phyloP scores from a whole-genome alignment of 352 stramenopile species.

The Globisporangium spiculum region DNA sequence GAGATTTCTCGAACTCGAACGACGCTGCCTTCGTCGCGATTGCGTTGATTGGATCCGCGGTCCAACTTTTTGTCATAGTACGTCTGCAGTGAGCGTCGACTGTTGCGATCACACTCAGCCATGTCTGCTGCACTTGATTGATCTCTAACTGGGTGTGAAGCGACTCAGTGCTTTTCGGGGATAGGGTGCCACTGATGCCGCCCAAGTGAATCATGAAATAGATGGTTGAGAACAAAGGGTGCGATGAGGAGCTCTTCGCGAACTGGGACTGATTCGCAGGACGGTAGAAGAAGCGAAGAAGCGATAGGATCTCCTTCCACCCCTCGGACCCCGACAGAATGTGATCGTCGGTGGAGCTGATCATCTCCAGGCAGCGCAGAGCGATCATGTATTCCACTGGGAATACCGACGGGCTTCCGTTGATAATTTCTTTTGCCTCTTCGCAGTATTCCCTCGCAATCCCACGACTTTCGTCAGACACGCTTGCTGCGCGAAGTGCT shows the following conservation, averaged over 20 bases:
- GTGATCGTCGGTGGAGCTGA: constrained; percentile 28
- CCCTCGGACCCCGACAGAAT: constrained; percentile 26
- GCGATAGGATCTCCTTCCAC: constrained; percentile 35
- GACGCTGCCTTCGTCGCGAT: constrained; percentile 28
- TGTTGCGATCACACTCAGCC: constrained; percentile 34
- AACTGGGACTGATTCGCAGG: constrained; percentile 57
- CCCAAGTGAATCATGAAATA: constrained; percentile 30
- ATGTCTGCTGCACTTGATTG: constrained; percentile 30
- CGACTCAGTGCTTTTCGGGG: constrained; percentile 11
- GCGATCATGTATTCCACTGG: constrained; percentile 67
- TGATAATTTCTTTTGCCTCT: constrained; percentile 30
- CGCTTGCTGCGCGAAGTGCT: constrained; percentile 33
- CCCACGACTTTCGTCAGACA: constrained; percentile 13
- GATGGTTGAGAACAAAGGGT: constrained; percentile 56
- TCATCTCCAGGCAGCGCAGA: constrained; percentile 37
- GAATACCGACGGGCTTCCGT: constrained; percentile 42
- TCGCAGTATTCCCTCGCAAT: constrained; percentile 30
- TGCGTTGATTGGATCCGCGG: constrained; percentile 28
- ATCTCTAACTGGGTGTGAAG: constrained; percentile 28
- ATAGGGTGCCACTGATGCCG: background rate
- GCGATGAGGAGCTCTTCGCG: constrained; percentile 41
- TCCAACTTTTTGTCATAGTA: constrained; percentile 34
- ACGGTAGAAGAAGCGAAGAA: constrained; percentile 71
- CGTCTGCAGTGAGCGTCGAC: constrained; percentile 46
- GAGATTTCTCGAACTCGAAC: constrained; percentile 17